phyloP scores from a whole-genome alignment of 768 basidiomycete species.

The Cytidiella melzeri region DNA sequence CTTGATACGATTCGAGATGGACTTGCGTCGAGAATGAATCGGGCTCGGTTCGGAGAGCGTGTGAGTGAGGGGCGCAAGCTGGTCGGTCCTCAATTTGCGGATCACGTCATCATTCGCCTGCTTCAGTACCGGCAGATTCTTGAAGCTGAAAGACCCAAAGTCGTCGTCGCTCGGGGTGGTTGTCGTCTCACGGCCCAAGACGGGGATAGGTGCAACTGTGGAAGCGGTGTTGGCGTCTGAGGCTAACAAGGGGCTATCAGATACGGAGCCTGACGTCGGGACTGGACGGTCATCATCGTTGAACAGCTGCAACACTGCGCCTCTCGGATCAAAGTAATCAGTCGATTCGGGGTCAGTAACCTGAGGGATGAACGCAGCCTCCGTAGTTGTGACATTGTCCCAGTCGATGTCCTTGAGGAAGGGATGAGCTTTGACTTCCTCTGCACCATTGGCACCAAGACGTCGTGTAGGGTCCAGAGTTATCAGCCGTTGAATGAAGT shows the following conservation, averaged over 20 bases:
- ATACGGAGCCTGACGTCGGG: conserved; percentile 43
- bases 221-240: conserved; percentile 6
- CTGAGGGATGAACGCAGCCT: conserved; percentile 94
- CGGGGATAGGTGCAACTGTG: conserved; percentile 14
- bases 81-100: conserved; percentile 89
- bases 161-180: conserved; percentile 71
- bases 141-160: conserved; percentile 97
- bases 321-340: conserved; percentile 98
- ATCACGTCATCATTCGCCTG: conserved; percentile 99
- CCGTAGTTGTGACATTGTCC: conserved; percentile 81
- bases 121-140: conserved; percentile 92
- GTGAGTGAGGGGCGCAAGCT: conserved; percentile 72
- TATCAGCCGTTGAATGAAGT: conserved; percentile 87
- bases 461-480: conserved; percentile 73
- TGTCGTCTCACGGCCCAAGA: conserved; percentile 29
- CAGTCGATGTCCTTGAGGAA: conserved; percentile 91
- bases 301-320: conserved; percentile 86
- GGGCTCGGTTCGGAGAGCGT: conserved; percentile 59
- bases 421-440: conserved; percentile 89
- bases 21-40: conserved; percentile 63
- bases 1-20: conserved; percentile 75
- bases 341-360: conserved; percentile 95
- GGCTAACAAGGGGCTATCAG: conserved; percentile 41
- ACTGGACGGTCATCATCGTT: conserved; percentile 74
- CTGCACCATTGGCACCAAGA: conserved; percentile 80